A percentile compares a stretch with the other conserved stretches of the same genome.
Conservation (phyloP, 2,329 filamentous ascomycete species). For the Diaporthe citriasiana region DNA sequence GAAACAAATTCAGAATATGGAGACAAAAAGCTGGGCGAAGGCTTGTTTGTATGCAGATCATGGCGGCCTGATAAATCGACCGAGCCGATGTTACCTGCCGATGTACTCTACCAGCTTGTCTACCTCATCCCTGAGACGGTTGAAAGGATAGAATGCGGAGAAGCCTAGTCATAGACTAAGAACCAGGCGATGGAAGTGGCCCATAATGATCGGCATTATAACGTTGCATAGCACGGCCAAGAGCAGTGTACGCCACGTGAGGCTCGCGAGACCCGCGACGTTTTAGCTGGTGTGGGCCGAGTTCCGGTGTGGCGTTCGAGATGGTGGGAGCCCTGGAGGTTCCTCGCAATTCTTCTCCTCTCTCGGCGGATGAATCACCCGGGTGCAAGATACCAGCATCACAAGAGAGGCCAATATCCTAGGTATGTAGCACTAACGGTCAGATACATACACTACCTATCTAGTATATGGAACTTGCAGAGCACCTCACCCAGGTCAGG, state of each 20-base stretch:
- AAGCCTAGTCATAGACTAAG: conserved; percentile 4
- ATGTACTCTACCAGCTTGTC: neutral
- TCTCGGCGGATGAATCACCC: neutral
- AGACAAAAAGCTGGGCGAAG: neutral
- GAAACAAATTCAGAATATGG: neutral
- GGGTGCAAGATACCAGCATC: neutral
- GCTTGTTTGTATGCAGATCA: conserved; percentile 3
- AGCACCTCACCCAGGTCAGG: no score
- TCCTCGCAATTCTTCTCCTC: neutral
- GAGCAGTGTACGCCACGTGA: neutral
- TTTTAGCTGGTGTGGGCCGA: conserved; percentile 1
- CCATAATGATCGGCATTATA: conserved; percentile 14
- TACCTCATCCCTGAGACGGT: neutral
- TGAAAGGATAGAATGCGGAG: conserved; percentile 14
- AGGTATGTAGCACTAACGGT: no score
- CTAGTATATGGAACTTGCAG: neutral
- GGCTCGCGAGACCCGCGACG: neutral
- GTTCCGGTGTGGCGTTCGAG: conserved; percentile 5
- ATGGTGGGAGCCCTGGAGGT: neutral
- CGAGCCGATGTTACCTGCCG: conserved; percentile 17
- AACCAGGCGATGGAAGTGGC: neutral
- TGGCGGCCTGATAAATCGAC: neutral
- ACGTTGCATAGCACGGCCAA: neutral
- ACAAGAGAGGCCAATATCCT: no score
- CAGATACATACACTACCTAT: neutral